Conservation (phyloP, 805 yeast species). For the Zygosaccharomyces lentus region DNA sequence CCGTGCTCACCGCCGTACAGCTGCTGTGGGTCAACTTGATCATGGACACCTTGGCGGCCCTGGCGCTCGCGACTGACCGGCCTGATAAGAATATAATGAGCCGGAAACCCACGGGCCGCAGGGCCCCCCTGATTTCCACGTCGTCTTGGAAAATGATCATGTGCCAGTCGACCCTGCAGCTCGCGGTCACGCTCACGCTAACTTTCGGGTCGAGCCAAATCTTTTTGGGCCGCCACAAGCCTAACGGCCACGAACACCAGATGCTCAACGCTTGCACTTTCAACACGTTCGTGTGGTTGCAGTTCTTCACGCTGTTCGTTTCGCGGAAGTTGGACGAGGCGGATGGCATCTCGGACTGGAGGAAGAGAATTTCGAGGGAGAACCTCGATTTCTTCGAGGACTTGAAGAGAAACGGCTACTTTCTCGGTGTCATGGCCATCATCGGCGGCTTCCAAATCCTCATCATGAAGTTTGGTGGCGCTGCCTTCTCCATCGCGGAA, state of each 20-base stretch:
- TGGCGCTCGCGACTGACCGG: conserved; percentile 95
- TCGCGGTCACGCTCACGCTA: conserved; percentile 69
- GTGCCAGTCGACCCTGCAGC: conserved; percentile 78
- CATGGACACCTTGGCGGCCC: conserved; percentile 97
- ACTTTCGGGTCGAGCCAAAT: conserved; percentile 67
- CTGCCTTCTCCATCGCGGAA: conserved; percentile 78
- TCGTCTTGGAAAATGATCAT: conserved; percentile 99
- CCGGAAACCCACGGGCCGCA: conserved; percentile 79
- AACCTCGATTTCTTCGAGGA: conserved; percentile 83
- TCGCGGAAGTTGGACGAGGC: conserved; percentile 89
- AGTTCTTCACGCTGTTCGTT: conserved; percentile 87
- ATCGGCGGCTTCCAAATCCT: conserved; percentile 82
- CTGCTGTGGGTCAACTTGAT: conserved; percentile 95
- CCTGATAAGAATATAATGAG: conserved; percentile 80
- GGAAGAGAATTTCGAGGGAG: conserved; percentile 53
- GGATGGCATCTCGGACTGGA: conserved; percentile 56
- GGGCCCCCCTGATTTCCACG: conserved; percentile 71
- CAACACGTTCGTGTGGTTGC: conserved; percentile 97
- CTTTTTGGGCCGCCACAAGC: conserved; percentile 40
- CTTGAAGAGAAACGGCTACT: conserved; percentile 76
- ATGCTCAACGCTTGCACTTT: conserved; percentile 82
- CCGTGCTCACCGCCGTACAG: conserved; percentile 96
- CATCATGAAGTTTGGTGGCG: conserved; percentile 96
- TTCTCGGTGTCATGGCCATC: conserved; percentile 62
- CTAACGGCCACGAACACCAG: conserved; percentile 43